phyloP scores from a whole-genome alignment of 441 rosid genomes.

The Pelargonium fulgidum region DNA sequence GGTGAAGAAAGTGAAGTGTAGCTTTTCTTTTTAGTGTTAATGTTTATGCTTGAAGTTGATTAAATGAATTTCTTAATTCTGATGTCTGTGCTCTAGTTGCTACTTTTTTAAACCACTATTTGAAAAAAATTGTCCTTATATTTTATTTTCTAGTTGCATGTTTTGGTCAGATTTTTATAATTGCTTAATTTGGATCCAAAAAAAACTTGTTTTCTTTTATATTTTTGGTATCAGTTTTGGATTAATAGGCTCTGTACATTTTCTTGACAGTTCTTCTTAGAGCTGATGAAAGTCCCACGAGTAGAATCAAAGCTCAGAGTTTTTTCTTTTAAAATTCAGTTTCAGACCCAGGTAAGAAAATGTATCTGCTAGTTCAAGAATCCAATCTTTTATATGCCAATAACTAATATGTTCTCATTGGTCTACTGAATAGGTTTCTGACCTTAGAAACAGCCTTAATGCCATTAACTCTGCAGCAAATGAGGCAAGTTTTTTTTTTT shows the following conservation, averaged over 20 bases:
- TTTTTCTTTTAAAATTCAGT: slow-evolving; percentile 79
- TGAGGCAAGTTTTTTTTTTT: slow-evolving; percentile 57
- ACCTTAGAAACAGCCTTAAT: slow-evolving; percentile 66
- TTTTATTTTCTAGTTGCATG: neutral
- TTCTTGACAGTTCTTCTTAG: slow-evolving; percentile 73
- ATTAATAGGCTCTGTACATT: slow-evolving; percentile 18
- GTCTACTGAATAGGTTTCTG: slow-evolving; percentile 57
- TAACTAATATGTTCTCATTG: neutral
- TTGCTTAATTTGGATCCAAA: neutral
- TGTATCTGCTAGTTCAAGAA: neutral
- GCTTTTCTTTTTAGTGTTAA: no score
- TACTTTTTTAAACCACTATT: no score
- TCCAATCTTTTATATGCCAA: neutral
- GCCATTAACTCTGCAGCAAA: slow-evolving; percentile 63
- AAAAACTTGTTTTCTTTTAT: neutral
- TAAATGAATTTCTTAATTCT: no score
- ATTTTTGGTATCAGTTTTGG: slow-evolving; percentile 3
- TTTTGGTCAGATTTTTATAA: neutral
- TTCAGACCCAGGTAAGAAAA: slow-evolving; percentile 61
- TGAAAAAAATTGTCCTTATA: no score
- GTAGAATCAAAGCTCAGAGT: slow-evolving; percentile 90
- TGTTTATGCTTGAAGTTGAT: no score
- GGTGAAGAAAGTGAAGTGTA: no score
- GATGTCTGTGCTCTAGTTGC: no score
- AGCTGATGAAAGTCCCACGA: slow-evolving; percentile 87